Evolutionary conservation across 2,329 filamentous ascomycete genomes (phyloP).

Genomic region (Cercospora sp.): DNA sequence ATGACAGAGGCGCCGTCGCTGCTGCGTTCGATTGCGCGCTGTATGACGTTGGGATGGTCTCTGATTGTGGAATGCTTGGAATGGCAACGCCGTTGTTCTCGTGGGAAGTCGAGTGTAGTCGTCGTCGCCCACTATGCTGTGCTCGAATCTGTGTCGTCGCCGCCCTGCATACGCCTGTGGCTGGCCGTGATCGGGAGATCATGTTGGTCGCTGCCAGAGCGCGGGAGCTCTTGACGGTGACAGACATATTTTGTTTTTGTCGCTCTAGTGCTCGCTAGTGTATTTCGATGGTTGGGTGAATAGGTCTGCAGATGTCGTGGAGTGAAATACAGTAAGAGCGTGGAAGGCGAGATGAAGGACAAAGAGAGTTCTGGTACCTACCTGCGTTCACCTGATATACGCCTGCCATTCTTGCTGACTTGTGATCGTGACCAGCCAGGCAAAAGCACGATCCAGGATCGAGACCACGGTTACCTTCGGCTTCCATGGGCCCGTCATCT

Average conservation of each 20-base stretch:
- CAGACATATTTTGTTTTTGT: neutral
- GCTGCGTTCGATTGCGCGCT: neutral
- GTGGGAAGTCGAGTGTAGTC: conserved; percentile 20
- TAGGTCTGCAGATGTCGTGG: neutral
- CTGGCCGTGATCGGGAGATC: neutral
- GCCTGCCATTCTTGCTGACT: conserved; percentile 4
- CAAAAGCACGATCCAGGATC: conserved; percentile 10
- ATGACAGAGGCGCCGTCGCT: conserved; percentile 55
- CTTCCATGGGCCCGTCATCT: neutral
- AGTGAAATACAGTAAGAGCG: neutral
- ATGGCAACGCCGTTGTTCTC: conserved; percentile 17
- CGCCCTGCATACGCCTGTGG: neutral
- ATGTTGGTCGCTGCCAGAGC: conserved; percentile 6
- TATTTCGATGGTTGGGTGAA: neutral
- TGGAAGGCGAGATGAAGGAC: conserved; percentile 7
- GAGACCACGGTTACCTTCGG: conserved; percentile 11
- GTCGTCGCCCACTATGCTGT: conserved; percentile 14
- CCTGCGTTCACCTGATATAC: conserved; percentile 1
- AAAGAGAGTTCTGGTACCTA: conserved; percentile 13
- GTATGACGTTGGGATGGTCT: neutral
- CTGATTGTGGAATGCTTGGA: conserved; percentile 5
- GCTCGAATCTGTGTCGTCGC: conserved; percentile 15
- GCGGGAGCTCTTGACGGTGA: conserved; percentile 9
- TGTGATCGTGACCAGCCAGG: conserved; percentile 2
- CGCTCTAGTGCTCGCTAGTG: neutral